phyloP scores from a whole-genome alignment of 2,329 filamentous ascomycete genomes.

The Lasiodiplodia sp. region DNA sequence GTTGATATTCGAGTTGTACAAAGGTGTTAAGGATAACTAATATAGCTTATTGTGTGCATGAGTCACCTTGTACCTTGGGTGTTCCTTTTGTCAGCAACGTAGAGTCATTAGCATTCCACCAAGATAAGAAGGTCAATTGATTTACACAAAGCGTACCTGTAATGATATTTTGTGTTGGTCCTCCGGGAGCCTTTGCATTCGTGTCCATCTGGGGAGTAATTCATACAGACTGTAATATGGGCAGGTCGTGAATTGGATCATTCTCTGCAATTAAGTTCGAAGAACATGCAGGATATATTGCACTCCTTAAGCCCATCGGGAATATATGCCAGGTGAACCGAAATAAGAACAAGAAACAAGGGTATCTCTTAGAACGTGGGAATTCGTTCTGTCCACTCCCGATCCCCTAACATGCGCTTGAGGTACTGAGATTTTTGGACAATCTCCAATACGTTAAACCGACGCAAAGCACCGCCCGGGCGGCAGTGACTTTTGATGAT shows the following conservation, averaged over 20 bases:
- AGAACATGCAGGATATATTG: neutral
- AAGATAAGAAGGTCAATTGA: neutral
- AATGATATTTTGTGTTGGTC: no score
- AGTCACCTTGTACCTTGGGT: conserved; percentile 1
- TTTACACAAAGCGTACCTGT: no score
- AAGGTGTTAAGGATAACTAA: neutral
- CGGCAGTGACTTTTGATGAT: conserved; percentile 42
- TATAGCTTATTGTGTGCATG: conserved; percentile 1
- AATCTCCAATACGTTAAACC: conserved; percentile 43
- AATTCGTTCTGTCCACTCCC: conserved; percentile 16
- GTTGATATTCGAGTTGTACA: neutral
- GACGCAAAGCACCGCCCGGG: conserved; percentile 37
- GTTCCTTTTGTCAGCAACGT: neutral
- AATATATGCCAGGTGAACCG: neutral
- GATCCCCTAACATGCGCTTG: conserved; percentile 31
- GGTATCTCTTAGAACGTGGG: conserved; percentile 18
- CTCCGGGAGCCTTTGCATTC: no score
- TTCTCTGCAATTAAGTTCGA: no score
- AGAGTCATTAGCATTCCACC: neutral
- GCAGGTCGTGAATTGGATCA: neutral
- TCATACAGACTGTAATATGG: neutral
- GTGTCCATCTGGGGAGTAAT: no score
- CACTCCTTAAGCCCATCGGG: neutral
- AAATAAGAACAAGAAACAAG: neutral
- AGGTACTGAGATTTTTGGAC: conserved; percentile 37